Evolutionary conservation across 2,329 filamentous ascomycete genomes (phyloP), one percentile per base, ranked within the genome.

Genomic region (Aspergillus hiratsukae): DNA sequence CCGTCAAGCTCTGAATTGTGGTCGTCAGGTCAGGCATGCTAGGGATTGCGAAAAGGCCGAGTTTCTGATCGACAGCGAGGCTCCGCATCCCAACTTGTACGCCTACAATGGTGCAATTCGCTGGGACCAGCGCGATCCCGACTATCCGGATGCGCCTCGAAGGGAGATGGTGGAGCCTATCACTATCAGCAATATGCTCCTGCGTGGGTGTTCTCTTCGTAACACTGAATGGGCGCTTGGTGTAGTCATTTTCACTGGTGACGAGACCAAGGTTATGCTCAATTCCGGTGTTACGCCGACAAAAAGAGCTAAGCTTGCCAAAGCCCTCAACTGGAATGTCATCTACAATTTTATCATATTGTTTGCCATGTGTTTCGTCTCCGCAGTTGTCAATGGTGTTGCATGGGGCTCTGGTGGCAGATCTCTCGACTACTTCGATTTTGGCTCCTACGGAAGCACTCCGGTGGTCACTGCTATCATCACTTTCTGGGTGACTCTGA

Each of bases 231-330:
- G 94, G 94, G 83, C 91, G 53, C 82, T 99, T 5, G 94, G 92
- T 53, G 83, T 99, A 3, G 93, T 97, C 51, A 80, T 96, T 19
- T 99, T 96, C 75, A 97, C 94, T 14, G 94, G 94, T 35, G 87
- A 92, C 69, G 93, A 99, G 72, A 96, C 93, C 35, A 99, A 97
- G 78, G 97, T 97, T 72, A 99, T 99, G 94, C 89, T 97, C 78
- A 99, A 99, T 71, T 90, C 94, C 28, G 94, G 94, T 58, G 88
- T 93, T 60, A 99, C 94, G 1, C 94, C 95, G 11, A 96, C 86
- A 72, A 99, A 99, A 79, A 89, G 93, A 60, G 86, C 94, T 40
- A 87, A 90, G 64, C 92, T 99, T 66, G 90, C 92, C 53, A 88
- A 91, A 61, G 92, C 96, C 72, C 83, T 99, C 64, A 99, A 99